Conservation (phyloP, 2,329 filamentous ascomycete genomes). For the Dactylonectria macrodidyma region DNA sequence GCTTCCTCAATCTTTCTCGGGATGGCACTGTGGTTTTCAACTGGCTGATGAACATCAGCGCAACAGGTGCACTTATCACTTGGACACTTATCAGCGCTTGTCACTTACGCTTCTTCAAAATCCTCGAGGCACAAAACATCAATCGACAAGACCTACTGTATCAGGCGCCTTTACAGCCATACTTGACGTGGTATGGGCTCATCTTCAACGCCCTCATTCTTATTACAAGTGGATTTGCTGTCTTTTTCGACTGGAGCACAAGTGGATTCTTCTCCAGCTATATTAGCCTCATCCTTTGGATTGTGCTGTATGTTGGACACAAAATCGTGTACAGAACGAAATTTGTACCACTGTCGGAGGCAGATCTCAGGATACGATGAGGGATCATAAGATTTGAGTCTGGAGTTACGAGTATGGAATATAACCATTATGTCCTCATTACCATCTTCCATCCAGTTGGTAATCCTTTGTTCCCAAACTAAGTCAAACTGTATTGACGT, state of each 20-base stretch:
- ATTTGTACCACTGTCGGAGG: constrained; percentile 8
- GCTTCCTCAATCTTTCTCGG: constrained; percentile 13
- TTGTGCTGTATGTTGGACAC: constrained; percentile 10
- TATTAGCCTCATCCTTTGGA: constrained; percentile 16
- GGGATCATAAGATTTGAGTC: too few relatives aligned
- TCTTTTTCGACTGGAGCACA: constrained; percentile 14
- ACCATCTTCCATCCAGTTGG: too few relatives aligned
- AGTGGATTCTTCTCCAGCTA: constrained; percentile 19
- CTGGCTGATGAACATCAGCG: constrained; percentile 23
- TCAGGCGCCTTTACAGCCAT: constrained; percentile 16
- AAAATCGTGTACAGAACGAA: constrained; percentile 3
- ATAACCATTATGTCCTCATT: too few relatives aligned
- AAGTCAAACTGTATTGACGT: too few relatives aligned
- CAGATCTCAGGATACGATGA: background rate
- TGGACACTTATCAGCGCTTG: constrained; percentile 21
- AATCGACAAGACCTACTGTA: constrained; percentile 13
- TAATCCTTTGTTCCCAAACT: too few relatives aligned
- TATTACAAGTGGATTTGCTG: constrained; percentile 13
- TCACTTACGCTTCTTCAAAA: constrained; percentile 17
- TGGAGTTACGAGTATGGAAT: too few relatives aligned
- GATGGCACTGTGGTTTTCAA: constrained; percentile 18
- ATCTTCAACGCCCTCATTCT: constrained; percentile 14
- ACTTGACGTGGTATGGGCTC: constrained; percentile 13
- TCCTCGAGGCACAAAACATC: constrained; percentile 7
- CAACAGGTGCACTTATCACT: constrained; percentile 13